Conservation (phyloP, 768 basidiomycete genomes). For the Agaricus sinodeliciosus region DNA sequence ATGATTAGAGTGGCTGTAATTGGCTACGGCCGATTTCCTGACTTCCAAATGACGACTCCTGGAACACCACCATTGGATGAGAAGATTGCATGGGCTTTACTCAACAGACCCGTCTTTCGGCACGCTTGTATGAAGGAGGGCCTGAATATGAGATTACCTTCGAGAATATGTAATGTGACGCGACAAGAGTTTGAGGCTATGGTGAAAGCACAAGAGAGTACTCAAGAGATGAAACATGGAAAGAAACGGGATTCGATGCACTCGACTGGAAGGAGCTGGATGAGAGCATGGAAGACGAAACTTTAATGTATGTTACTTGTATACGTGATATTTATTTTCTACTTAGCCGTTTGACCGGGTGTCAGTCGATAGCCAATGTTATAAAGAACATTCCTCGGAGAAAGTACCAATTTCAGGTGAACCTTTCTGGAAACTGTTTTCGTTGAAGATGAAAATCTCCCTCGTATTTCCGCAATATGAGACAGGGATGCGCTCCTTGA, state of each 20-base stretch:
- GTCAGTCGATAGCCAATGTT: background rate
- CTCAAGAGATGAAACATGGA: constrained; percentile 3
- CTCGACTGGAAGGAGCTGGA: constrained; percentile 3
- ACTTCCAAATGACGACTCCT: constrained; percentile 35
- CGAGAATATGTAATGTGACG: constrained; percentile 18
- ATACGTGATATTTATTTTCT: background rate
- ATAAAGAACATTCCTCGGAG: no score
- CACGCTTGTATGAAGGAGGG: constrained; percentile 34
- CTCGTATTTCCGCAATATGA: no score
- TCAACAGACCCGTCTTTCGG: constrained; percentile 28
- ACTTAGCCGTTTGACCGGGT: no score
- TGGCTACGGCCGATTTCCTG: constrained; percentile 36
- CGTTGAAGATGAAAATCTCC: no score
- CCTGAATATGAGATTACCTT: constrained; percentile 27
- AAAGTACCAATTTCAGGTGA: no score
- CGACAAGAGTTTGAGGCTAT: constrained; percentile 11
- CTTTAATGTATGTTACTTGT: background rate
- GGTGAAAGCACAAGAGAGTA: constrained; percentile 13
- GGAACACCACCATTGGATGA: constrained; percentile 27
- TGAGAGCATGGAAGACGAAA: constrained; percentile 6
- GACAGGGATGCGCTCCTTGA: no score
- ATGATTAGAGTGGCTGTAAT: constrained; percentile 38
- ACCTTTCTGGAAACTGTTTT: no score
- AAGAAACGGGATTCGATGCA: background rate
- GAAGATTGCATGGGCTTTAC: constrained; percentile 38